Base-by-base conservation (phyloP, 306 rosid species). In the Quercus mongolica region DNA sequence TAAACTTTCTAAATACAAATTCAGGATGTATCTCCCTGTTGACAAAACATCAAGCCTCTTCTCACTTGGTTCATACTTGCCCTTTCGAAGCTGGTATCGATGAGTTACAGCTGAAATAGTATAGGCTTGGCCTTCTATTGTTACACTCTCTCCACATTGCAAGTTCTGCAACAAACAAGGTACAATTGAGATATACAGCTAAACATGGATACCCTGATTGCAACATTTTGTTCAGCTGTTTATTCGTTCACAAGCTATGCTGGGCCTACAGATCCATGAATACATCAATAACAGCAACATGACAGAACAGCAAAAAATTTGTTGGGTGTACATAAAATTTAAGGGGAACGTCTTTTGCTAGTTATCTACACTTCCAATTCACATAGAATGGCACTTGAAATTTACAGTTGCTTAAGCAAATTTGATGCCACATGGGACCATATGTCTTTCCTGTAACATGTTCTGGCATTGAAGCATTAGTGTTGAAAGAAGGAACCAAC, bases 1-100 rank as follows among this genome's bases (percentile, higher is more conserved):
- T 73, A 95, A 83, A 78, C 75, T 91, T 82, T 89, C 93, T 28
- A 95, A 86, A 78, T 92, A 91, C 44, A 95, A 82, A 75, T 95
- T 95, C 72, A 95, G 87, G 58, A 92, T 83, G 83, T 95, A 91
- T 90, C 99, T 91, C 51, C 98, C 97, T 0, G 98, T 91, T 81
- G 98, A 91, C 87, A 95, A 83, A 84, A 95, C 99, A 77, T 93
- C 97, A 46, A 95, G 99, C 56, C 95, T 86, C 89, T 90, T 91
- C 88, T 95, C 97, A 9, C 94, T 86, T 4, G 94, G 99, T 82
- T 95, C 98, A 9, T 93, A 95, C 85, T 93, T 95, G 63, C 98
- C 98, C 85, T 93, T 95, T 23, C 99, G 91, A 67, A 92, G 94
- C 86, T 91, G 97, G 87, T 95, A 95, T 35, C 98, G 89, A 64